Conservation (phyloP, 2,329 filamentous ascomycete genomes). For the Alternaria brassicae region DNA sequence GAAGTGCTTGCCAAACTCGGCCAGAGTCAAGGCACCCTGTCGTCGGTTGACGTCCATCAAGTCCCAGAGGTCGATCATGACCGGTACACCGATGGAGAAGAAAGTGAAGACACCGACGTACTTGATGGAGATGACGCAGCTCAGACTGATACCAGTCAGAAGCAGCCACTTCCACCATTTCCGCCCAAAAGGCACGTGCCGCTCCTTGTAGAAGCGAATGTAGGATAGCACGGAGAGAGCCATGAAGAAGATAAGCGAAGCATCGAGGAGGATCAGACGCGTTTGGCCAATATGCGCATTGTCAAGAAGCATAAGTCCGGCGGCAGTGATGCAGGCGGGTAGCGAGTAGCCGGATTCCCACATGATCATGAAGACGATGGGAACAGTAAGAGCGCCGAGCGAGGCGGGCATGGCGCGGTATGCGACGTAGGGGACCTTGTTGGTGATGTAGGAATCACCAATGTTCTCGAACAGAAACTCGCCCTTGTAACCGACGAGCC, state of each 20-base stretch:
- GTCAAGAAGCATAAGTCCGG: conserved; percentile 88
- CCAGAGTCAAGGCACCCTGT: conserved; percentile 78
- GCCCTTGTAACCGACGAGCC: conserved; percentile 96
- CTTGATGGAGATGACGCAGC: conserved; percentile 98
- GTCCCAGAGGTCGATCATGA: conserved; percentile 94
- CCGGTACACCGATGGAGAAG: conserved; percentile 93
- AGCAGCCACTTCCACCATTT: conserved; percentile 99
- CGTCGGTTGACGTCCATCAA: conserved; percentile 87
- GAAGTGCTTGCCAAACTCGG: conserved; percentile 88
- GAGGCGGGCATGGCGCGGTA: conserved; percentile 93
- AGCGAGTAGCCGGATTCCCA: conserved; percentile 99
- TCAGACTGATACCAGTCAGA: conserved; percentile 90
- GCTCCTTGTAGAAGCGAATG: conserved; percentile 96
- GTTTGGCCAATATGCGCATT: conserved; percentile 98
- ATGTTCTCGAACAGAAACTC: conserved; percentile 99
- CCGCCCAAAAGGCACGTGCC: conserved; percentile 84
- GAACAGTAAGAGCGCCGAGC: conserved; percentile 89
- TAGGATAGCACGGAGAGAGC: conserved; percentile 92
- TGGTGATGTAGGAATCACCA: conserved; percentile 94
- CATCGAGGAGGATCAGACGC: conserved; percentile 90
- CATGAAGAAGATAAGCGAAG: conserved; percentile 94
- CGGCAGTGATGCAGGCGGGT: conserved; percentile 86
- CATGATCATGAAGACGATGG: conserved; percentile 97
- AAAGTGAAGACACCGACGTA: conserved; percentile 98
- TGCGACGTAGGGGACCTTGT: conserved; percentile 96